Conservation (phyloP, 805 yeast genomes). For the Grigorovia transvaalensis region DNA sequence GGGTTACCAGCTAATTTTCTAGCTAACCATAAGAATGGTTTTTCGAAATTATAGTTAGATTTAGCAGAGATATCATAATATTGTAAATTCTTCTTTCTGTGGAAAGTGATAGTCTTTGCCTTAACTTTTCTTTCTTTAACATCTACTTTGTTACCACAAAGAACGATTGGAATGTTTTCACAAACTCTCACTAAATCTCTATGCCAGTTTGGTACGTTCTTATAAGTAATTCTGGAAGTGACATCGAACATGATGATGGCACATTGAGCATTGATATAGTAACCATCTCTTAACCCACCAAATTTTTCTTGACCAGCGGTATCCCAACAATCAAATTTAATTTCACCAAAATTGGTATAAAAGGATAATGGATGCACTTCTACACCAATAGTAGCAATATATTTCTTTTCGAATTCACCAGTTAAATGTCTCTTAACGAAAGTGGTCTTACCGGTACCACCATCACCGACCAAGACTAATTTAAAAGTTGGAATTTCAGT, state of each 20-base stretch:
- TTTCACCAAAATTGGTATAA: slow-evolving; percentile 97
- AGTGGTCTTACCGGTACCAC: slow-evolving; percentile 99
- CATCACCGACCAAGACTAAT: slow-evolving; percentile 98
- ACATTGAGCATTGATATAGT: slow-evolving; percentile 98
- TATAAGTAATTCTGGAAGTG: slow-evolving; percentile 97
- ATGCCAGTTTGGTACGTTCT: slow-evolving; percentile 99
- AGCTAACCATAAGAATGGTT: slow-evolving; percentile 99
- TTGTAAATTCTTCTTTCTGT: slow-evolving; percentile 99
- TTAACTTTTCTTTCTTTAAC: slow-evolving; percentile 99
- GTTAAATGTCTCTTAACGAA: slow-evolving; percentile 99
- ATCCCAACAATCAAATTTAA: slow-evolving; percentile 99
- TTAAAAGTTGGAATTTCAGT: slow-evolving; percentile 88
- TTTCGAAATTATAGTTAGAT: slow-evolving; percentile 98
- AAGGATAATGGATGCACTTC: slow-evolving; percentile 98
- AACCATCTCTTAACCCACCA: slow-evolving; percentile 99
- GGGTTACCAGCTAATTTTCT: slow-evolving; percentile 98
- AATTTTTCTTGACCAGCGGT: slow-evolving; percentile 99
- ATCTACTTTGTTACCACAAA: slow-evolving; percentile 99
- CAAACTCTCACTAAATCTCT: slow-evolving; percentile 99
- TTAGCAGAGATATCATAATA: slow-evolving; percentile 99
- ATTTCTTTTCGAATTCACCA: slow-evolving; percentile 98
- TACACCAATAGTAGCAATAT: slow-evolving; percentile 98
- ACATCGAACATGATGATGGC: slow-evolving; percentile 99
- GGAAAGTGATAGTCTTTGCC: slow-evolving; percentile 99
- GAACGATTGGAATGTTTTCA: slow-evolving; percentile 97